A percentile compares a stretch with the other conserved stretches of the same genome.
phyloP scores from a whole-genome alignment of 129 eudicot genomes.

The Lactuca sativa region DNA sequence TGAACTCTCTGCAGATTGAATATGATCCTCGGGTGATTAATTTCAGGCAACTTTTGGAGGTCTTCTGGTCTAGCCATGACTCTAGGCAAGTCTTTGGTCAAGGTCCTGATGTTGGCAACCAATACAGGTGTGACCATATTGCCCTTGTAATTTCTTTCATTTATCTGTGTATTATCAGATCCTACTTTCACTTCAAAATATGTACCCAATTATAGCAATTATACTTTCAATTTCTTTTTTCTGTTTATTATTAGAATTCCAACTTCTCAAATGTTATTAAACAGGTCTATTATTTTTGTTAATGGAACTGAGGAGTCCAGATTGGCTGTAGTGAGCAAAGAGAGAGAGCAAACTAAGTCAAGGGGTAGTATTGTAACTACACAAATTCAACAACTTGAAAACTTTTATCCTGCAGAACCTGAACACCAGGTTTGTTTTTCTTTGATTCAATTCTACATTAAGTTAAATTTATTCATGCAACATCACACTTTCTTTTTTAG shows the following conservation, averaged over 20 bases:
- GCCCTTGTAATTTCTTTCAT: not conserved
- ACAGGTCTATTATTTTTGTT: slow-evolving; percentile 88
- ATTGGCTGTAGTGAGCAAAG: slow-evolving; percentile 82
- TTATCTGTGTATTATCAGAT: no score
- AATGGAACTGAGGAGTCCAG: slow-evolving; percentile 92
- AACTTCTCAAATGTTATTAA: not conserved
- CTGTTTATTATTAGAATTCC: no score
- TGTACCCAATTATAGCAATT: no score
- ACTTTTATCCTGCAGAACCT: slow-evolving; percentile 86
- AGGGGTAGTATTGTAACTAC: slow-evolving; percentile 83
- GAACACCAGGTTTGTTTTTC: slow-evolving; percentile 81
- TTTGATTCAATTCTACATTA: not conserved
- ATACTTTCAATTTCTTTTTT: no score
- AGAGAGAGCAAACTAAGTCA: slow-evolving; percentile 82
- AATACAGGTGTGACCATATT: slow-evolving; percentile 59
- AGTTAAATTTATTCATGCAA: no score
- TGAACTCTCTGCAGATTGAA: slow-evolving; percentile 67
- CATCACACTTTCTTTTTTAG: no score
- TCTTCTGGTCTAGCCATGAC: slow-evolving; percentile 93
- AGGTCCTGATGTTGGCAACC: slow-evolving; percentile 99
- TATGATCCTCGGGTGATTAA: slow-evolving; percentile 83
- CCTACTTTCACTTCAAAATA: no score
- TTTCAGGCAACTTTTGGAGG: slow-evolving; percentile 92
- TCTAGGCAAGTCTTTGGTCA: slow-evolving; percentile 98
- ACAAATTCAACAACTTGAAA: slow-evolving; percentile 71